phyloP scores from a whole-genome alignment of 2,329 filamentous ascomycete genomes.

The Sclerotinia trifoliorum region DNA sequence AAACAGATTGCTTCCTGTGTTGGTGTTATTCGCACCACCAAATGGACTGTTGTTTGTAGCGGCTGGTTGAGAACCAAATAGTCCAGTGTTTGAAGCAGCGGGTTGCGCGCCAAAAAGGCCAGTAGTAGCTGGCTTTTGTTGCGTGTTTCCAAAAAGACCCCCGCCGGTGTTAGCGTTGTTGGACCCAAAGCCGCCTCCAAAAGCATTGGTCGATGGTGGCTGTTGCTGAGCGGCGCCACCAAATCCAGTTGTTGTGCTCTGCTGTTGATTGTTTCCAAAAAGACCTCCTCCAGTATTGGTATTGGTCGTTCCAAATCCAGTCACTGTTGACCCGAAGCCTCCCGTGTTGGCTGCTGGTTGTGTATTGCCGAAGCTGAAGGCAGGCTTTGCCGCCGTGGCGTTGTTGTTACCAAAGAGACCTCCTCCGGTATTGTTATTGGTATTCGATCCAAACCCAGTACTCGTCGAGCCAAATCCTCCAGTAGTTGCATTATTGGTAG shows the following conservation, averaged over 20 bases:
- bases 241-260: conserved; percentile 40
- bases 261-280: conserved; percentile 42
- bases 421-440: conserved; percentile 36
- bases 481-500: conserved; percentile 35
- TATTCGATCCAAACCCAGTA: conserved; percentile 34
- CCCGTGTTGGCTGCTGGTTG: conserved; percentile 28
- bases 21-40: conserved; percentile 30
- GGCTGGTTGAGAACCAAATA: conserved; percentile 38
- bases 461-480: conserved; percentile 43
- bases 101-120: conserved; percentile 46
- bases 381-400: conserved; percentile 43
- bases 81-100: conserved; percentile 39
- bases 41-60: conserved; percentile 35
- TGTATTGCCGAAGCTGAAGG: conserved; percentile 36
- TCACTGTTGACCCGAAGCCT: conserved; percentile 35
- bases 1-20: conserved; percentile 41
- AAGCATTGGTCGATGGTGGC: conserved; percentile 41
- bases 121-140: conserved; percentile 43
- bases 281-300: conserved; percentile 36
- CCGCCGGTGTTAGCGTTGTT: conserved; percentile 39
- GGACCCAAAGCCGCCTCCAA: conserved; percentile 39
- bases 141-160: conserved; percentile 42
- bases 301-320: conserved; percentile 31
- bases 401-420: conserved; percentile 37
- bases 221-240: conserved; percentile 43